Evolutionary conservation across 495 filamentous ascomycete genomes (phyloP).

Genomic region (Cladorrhinum samala): DNA sequence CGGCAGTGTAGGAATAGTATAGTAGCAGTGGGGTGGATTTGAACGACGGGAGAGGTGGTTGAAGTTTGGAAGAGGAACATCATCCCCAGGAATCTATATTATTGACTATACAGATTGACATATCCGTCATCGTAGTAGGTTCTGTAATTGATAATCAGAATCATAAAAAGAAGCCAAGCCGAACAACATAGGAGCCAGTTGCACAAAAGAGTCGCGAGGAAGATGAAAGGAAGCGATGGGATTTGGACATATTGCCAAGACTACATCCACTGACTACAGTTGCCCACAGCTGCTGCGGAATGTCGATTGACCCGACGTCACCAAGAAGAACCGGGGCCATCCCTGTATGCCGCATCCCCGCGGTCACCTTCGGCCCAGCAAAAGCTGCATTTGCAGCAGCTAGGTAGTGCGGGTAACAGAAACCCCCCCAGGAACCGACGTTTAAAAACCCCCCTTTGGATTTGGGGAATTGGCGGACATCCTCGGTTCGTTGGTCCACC

Average conservation of each 20-base stretch:
- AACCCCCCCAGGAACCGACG: too few relatives aligned
- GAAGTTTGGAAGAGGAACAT: too few relatives aligned
- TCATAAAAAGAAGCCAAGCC: too few relatives aligned
- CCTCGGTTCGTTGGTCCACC: slow-evolving; percentile 7
- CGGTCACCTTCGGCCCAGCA: slow-evolving; percentile 16
- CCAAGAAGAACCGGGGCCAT: background rate
- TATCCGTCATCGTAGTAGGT: too few relatives aligned
- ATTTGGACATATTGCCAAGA: slow-evolving; percentile 31
- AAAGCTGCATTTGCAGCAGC: slow-evolving; percentile 12
- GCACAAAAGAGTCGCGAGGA: too few relatives aligned
- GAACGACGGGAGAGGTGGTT: slow-evolving; percentile 83
- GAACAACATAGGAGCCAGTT: too few relatives aligned
- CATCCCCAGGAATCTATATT: too few relatives aligned
- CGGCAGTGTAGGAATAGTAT: too few relatives aligned
- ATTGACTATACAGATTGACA: too few relatives aligned
- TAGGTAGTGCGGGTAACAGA: too few relatives aligned
- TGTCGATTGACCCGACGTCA: slow-evolving; percentile 7
- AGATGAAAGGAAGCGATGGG: too few relatives aligned
- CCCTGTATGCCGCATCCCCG: background rate
- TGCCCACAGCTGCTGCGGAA: slow-evolving; percentile 1
- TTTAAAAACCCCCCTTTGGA: background rate
- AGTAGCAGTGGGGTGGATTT: slow-evolving; percentile 67
- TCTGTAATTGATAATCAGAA: too few relatives aligned
- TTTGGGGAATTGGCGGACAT: slow-evolving; percentile 8
- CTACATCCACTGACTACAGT: background rate